Base-by-base conservation (phyloP, 768 basidiomycete genomes). In the Erythrobasidium yunnanense region DNA sequence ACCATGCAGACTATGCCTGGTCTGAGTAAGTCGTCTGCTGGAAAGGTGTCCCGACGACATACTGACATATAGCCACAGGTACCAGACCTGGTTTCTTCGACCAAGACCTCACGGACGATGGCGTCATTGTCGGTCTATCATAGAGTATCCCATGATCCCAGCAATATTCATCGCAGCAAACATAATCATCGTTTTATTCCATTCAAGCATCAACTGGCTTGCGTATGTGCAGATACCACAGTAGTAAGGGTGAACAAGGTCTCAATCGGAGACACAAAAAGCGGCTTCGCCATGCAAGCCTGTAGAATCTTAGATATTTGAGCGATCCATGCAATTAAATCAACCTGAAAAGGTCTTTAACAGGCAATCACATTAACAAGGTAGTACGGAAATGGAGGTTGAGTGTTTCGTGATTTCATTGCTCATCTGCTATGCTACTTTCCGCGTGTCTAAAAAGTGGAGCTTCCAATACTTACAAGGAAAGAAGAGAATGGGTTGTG, bases 1-100 rank as follows among this genome's bases (percentile, higher is more conserved):
- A 34, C 22, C 76, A 96, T 99, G 88, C 87, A 89, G 76, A 96
- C 91, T 63, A 93, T 99, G 90, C 93, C 93, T 47, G 93, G 91
- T 71, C 82, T 95, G 90, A 63, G 50, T 33, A 17, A 22, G 49
- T 30, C 32, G 38, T 17, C 22, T 27, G 11, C 29, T 25, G 22
- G 6, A 18, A 58, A 23, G 22, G n/a, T 11, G 27, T 23, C 3
- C 50, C 42, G 13, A 27, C 22, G 3, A 20, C 17, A 18, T 23
- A 7, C 30, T 30, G 2, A 15, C 38, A 11, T 34, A 23, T 49
- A 20, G 65, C 66, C 32, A 55, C 68, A 2, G 46, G 62, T 25
- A 73, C 70, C 4, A 65, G 71, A 22, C 71, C 71, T 25, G 69
- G 67, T 17, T 73, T 70, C 70, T 71, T 71, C 20, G 66, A 71